phyloP scores from a whole-genome alignment of 2,329 filamentous ascomycete species.

The Pyricularia grisea region DNA sequence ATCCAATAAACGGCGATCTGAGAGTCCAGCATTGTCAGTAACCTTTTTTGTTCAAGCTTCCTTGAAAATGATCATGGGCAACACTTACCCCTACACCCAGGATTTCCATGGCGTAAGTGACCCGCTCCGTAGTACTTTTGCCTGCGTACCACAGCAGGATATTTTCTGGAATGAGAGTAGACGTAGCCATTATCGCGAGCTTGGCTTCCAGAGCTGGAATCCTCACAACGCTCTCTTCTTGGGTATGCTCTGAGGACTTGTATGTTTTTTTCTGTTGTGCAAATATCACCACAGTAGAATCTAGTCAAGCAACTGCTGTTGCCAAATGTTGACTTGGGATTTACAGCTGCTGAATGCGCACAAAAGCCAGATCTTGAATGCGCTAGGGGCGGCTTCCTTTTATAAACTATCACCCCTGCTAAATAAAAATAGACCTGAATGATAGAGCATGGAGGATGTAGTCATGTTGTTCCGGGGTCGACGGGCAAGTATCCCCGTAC shows the following conservation, averaged over 20 bases:
- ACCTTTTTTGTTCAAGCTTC: background rate
- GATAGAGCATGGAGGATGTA: background rate
- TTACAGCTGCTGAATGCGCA: no score
- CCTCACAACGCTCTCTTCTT: background rate
- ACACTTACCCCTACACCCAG: background rate
- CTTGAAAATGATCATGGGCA: no score
- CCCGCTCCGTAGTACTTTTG: background rate
- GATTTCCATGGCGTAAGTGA: background rate
- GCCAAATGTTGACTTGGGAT: no score
- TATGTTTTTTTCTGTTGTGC: no score
- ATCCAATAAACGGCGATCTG: slow-evolving; percentile 3
- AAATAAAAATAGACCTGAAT: background rate
- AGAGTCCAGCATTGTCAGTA: background rate
- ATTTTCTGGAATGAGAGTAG: background rate
- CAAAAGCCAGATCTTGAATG: no score
- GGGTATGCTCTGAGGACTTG: background rate
- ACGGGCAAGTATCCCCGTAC: background rate
- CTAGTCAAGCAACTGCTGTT: no score
- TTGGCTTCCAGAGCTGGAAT: background rate
- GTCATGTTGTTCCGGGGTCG: background rate
- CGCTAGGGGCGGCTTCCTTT: background rate
- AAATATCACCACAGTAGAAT: no score
- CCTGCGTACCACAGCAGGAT: background rate
- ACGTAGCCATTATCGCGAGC: background rate
- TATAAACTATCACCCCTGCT: background rate